These are phyloP conservation scores for Colletotrichum coccodes DNA, from an alignment of 2,329 filamentous ascomycete genomes.

Conservation along the genomic window DNA sequence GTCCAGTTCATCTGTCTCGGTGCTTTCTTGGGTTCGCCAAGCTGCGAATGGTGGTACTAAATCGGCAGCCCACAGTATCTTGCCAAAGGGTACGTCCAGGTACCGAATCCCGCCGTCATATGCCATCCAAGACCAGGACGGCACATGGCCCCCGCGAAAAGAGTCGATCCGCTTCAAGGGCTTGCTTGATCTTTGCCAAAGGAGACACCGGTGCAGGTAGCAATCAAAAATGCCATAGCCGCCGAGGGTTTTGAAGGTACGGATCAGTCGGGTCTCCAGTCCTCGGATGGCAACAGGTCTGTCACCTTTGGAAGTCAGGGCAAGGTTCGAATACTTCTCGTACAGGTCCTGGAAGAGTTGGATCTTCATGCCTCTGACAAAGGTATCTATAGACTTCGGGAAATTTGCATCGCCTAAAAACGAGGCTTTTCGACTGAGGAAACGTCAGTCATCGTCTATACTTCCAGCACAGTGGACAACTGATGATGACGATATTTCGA, in stretches of 20 bases:
- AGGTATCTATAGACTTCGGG: background rate
- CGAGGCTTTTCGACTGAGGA: background rate
- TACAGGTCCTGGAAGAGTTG: conserved; percentile 6
- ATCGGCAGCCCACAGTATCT: conserved; percentile 3
- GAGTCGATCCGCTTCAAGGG: background rate
- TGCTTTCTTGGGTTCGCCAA: background rate
- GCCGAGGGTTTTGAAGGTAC: background rate
- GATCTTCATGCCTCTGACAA: conserved; percentile 3
- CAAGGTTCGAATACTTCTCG: background rate
- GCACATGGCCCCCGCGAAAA: conserved; percentile 20
- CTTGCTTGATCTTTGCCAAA: background rate
- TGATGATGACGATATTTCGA: background rate
- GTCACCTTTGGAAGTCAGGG: background rate
- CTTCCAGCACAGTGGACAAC: background rate
- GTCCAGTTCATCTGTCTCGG: background rate
- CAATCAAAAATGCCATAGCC: background rate
- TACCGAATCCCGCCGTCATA: conserved; percentile 44
- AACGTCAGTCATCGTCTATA: background rate
- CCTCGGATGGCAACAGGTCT: conserved; percentile 5
- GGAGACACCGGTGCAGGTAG: background rate
- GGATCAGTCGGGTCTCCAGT: background rate
- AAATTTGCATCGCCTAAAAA: conserved; percentile 10
- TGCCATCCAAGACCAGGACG: conserved; percentile 49
- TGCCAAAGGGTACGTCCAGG: conserved; percentile 36
- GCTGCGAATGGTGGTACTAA: background rate